Base-by-base conservation (phyloP, 345 rosid genomes). In the Hibiscus syriacus region DNA sequence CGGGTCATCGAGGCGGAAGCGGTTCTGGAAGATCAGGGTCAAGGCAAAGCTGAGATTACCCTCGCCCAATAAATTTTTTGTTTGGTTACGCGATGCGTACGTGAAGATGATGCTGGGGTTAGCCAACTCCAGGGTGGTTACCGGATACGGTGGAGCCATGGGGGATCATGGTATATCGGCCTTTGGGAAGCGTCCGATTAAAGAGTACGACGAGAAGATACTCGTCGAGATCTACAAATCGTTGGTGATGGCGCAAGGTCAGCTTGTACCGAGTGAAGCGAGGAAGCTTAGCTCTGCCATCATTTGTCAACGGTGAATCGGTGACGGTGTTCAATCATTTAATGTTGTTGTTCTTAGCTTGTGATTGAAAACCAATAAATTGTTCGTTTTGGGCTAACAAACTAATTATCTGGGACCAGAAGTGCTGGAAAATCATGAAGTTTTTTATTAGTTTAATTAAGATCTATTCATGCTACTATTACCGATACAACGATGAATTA, bases 171-270 rank as follows among this genome's bases (percentile, higher is more conserved):
- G 73, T 14, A 1, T 49, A 1, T 63, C 56, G 1, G 52, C 46
- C 0, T 86, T 82, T 17, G 86, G 80, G 11, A 39, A 27, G 36
- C 39, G 73, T 6, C 61, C 74, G 9, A 8, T 74, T 9, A 87
- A 85, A 69, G 89, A 85, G 77, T 80, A 85, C 17, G 89, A 87
- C 56, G 80, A 73, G 71, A 85, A 76, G 81, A 48, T 80, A 83
- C 78, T 90, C n/a, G 78, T 80, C 0, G 82, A 86, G 86, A 86
- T 88, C 81, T 88, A 88, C 74, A 85, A 80, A 63, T 86, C 96
- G 0, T 39, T 90, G 70, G 64, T 87, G 75, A 43, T 73, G 81
- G 77, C 81, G 34, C 87, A 74, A 67, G 78, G 81, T 20, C 83
- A 66, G 67, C 67, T 82, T 70, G 69, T 77, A 72, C 78, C 83